Evolutionary conservation across 2,329 filamentous ascomycete genomes (phyloP), one percentile per base, ranked within the genome.

Genomic region (Colletotrichum higginsianum): DNA sequence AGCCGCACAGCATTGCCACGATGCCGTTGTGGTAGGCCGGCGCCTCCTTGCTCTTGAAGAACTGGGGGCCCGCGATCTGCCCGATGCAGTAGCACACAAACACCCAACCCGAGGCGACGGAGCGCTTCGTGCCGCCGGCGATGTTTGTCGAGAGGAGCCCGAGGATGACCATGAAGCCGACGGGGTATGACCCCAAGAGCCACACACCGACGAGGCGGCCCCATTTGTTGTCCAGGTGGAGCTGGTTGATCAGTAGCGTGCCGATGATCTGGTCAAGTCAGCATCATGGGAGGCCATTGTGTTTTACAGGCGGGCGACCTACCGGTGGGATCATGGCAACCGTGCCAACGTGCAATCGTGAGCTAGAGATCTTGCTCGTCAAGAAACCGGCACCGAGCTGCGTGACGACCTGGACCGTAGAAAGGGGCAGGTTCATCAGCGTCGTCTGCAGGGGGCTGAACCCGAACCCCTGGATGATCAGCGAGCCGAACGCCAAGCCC

Each of bases 381-480:
- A 71, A 42, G 18, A 71, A 63, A 1, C 68, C 65, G 12, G 68
- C 68, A 1, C 68, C 68, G 0, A 71, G 68, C 42, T 71, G 68
- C 40, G 65, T 42, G 21, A 71, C 47, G 38, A 64, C 58, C 40
- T 71, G 68, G 1, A 71, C 68, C 12, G 68, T 42, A 8, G 68
- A 71, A 5, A 71, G 68, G 38, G 89, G 89, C 64, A 90, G 88
- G 75, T 88, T 89, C 77, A 91, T 84, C 35, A 90, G 84, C 21
- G 87, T 84, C 0, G 86, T 86, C 75, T 90, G 82, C 38, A 90
- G 79, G 38, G 83, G 82, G 0, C 85, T 86, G 77, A 89, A 90
- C 3, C 86, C 86, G 60, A 90, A 89, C 6, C 86, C 87, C 52
- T 81, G 82, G 76, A 89, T 83, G 61, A 90, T 86, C 38, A 90